These are phyloP conservation scores for Globisporangium cederbergense DNA, from an alignment of 352 stramenopile species.

Conservation along the genomic window DNA sequence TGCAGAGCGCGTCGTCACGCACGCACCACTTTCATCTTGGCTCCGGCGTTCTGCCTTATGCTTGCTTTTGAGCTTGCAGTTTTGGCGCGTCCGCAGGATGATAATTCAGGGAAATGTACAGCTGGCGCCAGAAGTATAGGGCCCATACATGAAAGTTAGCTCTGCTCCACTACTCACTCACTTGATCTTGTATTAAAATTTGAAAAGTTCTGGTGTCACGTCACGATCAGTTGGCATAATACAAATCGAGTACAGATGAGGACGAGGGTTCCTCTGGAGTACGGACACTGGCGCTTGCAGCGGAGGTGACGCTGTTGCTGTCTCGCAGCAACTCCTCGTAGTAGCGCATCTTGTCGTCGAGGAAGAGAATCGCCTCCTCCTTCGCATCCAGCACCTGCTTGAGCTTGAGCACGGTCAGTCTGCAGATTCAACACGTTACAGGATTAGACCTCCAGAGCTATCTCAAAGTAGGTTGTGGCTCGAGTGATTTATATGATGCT, in stretches of 20 bases:
- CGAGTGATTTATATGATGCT: neutral
- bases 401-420: constrained; percentile 49
- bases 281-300: neutral
- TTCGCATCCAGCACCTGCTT: constrained; percentile 56
- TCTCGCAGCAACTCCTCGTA: constrained; percentile 20
- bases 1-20: neutral
- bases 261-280: neutral
- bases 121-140: too few species aligned
- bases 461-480: neutral
- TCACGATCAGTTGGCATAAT: neutral
- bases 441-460: neutral
- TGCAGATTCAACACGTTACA: constrained; percentile 6
- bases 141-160: too few species aligned
- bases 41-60: neutral
- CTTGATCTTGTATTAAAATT: too few species aligned
- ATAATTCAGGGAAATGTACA: too few species aligned
- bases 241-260: neutral
- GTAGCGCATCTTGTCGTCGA: constrained; percentile 42
- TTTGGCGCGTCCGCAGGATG: too few species aligned
- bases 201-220: too few species aligned
- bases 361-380: constrained; percentile 53
- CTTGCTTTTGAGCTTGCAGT: too few species aligned
- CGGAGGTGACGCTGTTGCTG: neutral
- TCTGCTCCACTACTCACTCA: too few species aligned
- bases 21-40: constrained; percentile 10